phyloP scores from a whole-genome alignment of 331 rosid species.

The Telfairia occidentalis region DNA sequence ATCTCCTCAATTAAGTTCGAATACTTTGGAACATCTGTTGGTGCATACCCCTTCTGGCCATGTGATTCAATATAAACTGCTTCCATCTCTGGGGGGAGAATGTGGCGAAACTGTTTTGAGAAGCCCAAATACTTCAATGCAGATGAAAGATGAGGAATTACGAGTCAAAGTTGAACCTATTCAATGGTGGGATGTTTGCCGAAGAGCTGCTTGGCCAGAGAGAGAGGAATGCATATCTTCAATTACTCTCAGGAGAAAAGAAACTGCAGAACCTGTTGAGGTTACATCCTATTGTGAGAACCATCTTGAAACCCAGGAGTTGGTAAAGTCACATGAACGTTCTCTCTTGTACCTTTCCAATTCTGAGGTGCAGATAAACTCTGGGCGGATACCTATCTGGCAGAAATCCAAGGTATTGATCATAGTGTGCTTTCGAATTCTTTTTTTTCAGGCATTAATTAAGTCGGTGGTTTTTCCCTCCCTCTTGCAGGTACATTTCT shows the following conservation, averaged over 20 bases:
- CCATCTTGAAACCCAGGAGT: constrained; percentile 29
- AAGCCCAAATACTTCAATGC: constrained; percentile 37
- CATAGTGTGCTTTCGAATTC: constrained; percentile 12
- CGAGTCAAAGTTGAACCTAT: constrained; percentile 76
- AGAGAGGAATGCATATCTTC: constrained; percentile 48
- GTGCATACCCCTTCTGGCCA: constrained; percentile 71
- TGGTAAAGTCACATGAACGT: constrained; percentile 28
- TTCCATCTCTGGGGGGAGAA: constrained; percentile 53
- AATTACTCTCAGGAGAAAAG: constrained; percentile 30
- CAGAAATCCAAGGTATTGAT: constrained; percentile 55
- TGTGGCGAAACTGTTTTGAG: constrained; percentile 41
- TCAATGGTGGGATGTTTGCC: constrained; percentile 90
- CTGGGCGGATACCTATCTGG: constrained; percentile 81
- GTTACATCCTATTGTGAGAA: constrained; percentile 41
- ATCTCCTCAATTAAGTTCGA: constrained; percentile 24
- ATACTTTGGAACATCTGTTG: constrained; percentile 65
- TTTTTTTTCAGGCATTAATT: constrained; percentile 13
- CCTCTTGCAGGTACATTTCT: constrained; percentile 52
- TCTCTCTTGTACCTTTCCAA: constrained; percentile 56
- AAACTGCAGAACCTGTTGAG: constrained; percentile 25
- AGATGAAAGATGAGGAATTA: constrained; percentile 62
- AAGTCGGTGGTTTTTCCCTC: constrained; percentile 16
- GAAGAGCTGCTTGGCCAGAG: constrained; percentile 76
- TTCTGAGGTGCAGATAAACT: constrained; percentile 67
- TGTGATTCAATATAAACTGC: constrained; percentile 57